These are phyloP conservation scores for Hygrocybe punicea DNA, from an alignment of 768 basidiomycete genomes.

Conservation along the genomic window DNA sequence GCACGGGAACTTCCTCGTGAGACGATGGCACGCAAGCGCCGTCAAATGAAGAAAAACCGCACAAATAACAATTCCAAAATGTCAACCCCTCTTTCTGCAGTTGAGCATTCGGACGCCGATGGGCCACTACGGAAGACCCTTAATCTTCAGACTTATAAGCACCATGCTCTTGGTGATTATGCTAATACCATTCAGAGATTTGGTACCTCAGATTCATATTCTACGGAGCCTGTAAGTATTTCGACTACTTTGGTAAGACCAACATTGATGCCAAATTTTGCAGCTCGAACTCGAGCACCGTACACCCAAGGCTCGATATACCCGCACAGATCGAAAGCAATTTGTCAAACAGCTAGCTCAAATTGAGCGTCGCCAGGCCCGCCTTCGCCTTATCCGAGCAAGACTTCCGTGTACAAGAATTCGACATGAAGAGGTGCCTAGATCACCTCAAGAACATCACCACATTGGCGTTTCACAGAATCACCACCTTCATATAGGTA, in stretches of 20 bases:
- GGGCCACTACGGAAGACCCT: conserved; percentile 7
- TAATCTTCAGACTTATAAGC: conserved; percentile 29
- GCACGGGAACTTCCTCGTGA: conserved; percentile 5
- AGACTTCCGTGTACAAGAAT: conserved; percentile 18
- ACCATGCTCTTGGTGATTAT: conserved; percentile 31
- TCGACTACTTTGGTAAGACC: not conserved
- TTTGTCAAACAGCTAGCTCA: conserved; percentile 23
- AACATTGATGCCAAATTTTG: not conserved
- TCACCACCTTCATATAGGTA: conserved; percentile 8
- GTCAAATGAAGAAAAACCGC: not conserved
- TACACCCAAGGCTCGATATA: conserved; percentile 33
- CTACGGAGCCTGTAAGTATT: conserved; percentile 30
- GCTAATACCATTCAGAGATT: conserved; percentile 15
- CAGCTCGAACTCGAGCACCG: conserved; percentile 42
- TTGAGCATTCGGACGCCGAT: not conserved
- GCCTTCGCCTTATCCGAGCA: not conserved
- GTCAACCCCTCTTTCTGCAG: not conserved
- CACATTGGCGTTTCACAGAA: conserved; percentile 1
- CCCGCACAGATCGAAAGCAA: conserved; percentile 24
- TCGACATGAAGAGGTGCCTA: conserved; percentile 20
- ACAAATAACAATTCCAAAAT: not conserved
- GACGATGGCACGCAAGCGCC: not conserved
- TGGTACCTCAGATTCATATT: conserved; percentile 31
- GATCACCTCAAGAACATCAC: conserved; percentile 6
- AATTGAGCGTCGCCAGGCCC: conserved; percentile 9